Evolutionary conservation across 164 flowering plant genomes (phyloP).

Genomic region (Magnolia changhungtana): DNA sequence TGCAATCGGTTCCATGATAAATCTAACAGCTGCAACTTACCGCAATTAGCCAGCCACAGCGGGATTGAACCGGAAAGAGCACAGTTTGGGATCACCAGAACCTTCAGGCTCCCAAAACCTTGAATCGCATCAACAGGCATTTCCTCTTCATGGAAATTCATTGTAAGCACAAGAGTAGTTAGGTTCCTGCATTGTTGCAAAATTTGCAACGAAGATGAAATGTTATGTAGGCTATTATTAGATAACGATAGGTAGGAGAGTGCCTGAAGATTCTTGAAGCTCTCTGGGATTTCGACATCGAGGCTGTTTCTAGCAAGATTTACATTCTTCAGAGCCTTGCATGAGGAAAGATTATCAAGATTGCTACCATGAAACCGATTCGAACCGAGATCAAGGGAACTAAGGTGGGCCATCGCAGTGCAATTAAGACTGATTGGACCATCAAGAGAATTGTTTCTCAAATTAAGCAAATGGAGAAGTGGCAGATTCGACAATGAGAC

Average conservation of each 20-base stretch:
- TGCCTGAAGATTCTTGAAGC: constrained; percentile 41
- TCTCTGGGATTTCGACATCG: constrained; percentile 47
- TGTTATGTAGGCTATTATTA: constrained; percentile 54
- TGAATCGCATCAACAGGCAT: constrained; percentile 36
- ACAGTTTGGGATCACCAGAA: constrained; percentile 61
- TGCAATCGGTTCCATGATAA: constrained; percentile 71
- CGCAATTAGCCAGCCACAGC: constrained; percentile 48
- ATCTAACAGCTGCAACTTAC: constrained; percentile 61
- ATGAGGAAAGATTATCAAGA: constrained; percentile 49
- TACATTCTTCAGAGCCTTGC: constrained; percentile 44
- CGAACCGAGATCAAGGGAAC: constrained; percentile 69
- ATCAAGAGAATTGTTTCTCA: constrained; percentile 65
- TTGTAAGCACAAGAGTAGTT: constrained; percentile 58
- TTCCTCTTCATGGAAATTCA: constrained; percentile 66
- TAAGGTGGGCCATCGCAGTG: constrained; percentile 43
- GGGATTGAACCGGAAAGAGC: constrained; percentile 65
- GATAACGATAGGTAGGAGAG: constrained; percentile 64
- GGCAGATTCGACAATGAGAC: constrained; percentile 40
- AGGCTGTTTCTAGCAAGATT: constrained; percentile 61
- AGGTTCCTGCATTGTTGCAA: constrained; percentile 65
- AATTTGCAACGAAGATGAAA: constrained; percentile 44
- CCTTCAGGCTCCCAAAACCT: constrained; percentile 49
- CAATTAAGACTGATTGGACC: constrained; percentile 51
- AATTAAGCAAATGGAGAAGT: constrained; percentile 50
- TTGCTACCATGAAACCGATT: constrained; percentile 56